Base-by-base conservation (phyloP, 2,329 filamentous ascomycete genomes). In the Thielaviopsis musarum region DNA sequence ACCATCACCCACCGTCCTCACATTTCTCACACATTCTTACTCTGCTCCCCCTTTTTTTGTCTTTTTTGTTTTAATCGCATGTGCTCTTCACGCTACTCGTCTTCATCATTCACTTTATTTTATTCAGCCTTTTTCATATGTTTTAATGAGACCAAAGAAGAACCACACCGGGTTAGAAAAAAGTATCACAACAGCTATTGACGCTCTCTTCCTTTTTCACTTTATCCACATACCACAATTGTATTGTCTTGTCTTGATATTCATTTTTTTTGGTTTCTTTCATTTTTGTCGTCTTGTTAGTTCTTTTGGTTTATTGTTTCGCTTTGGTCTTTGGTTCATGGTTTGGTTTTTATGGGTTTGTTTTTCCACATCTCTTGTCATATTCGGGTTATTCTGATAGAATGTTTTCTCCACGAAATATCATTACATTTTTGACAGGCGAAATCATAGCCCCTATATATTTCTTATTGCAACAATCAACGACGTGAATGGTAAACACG, bases 101-200 rank as follows among this genome's bases (percentile, higher is more conserved):
- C 22, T 54, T 54, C 51, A 28, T 54, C 51, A 53, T 54, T 28
- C 10, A 12, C 22, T 28, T 53, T 53, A 5, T 30, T 53, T 22
- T 26, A 1, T 56, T 51, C 28, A 51, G 38, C 26, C 21, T 34
- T 51, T 34, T 30, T 41, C 30, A 28, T 34, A 52, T 52, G 49
- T 58, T 53, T 58, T 54, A 48, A 58, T 53, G 52, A 58, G 34
- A 59, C 52, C 52, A 58, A 58, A 58, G 56, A 57, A 57, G 21
- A 57, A 51, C 38, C 54, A 15, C 17, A 38, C 9, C 10, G n/a
- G 19, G 45, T 12, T 22, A 34, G n/a, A 59, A 54, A 48, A 53
- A 54, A 24, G 52, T 22, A 58, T 12, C 48, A 30, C 45, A 38
- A 38, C 5, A n/a, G 26, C 26, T 9, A 12, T 58, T 12, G 5